These are phyloP conservation scores for Nicotiana noctiflora DNA, from an alignment of 257 asterid species.

Conservation along the genomic window DNA sequence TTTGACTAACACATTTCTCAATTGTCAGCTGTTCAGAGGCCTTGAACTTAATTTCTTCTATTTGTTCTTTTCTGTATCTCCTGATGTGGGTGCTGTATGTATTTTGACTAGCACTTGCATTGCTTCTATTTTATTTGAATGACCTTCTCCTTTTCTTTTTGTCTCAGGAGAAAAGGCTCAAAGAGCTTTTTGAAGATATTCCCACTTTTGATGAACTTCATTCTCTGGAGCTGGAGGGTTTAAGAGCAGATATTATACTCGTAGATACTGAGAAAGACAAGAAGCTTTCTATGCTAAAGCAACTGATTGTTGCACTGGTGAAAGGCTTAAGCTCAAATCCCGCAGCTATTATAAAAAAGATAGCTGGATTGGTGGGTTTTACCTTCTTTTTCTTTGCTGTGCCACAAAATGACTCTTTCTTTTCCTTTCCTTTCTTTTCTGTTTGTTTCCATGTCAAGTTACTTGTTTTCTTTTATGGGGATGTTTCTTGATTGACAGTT, in stretches of 20 bases:
- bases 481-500: neutral
- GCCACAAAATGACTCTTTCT: neutral
- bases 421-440: neutral
- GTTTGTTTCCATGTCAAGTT: neutral
- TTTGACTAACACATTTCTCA: neutral
- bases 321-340: constrained; percentile 77
- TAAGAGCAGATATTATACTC: constrained; percentile 77
- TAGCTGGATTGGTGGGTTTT: constrained; percentile 88
- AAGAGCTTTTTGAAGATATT: constrained; percentile 71
- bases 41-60: neutral
- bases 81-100: neutral
- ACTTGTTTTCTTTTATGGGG: neutral
- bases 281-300: constrained; percentile 84
- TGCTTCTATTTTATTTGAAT: constrained; percentile 9
- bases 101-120: neutral
- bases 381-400: neutral
- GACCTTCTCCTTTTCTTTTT: constrained; percentile 1
- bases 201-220: constrained; percentile 88
- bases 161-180: constrained; percentile 79
- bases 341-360: constrained; percentile 81
- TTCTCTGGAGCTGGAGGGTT: constrained; percentile 69
- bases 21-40: neutral
- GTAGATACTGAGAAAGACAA: constrained; percentile 84
- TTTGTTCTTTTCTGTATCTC: constrained; percentile 3
- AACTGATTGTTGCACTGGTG: constrained; percentile 69